Percentiles rank a stretch among this genome's conserved stretches.
phyloP scores from a whole-genome alignment of 768 basidiomycete genomes.

The Suillus spraguei region DNA sequence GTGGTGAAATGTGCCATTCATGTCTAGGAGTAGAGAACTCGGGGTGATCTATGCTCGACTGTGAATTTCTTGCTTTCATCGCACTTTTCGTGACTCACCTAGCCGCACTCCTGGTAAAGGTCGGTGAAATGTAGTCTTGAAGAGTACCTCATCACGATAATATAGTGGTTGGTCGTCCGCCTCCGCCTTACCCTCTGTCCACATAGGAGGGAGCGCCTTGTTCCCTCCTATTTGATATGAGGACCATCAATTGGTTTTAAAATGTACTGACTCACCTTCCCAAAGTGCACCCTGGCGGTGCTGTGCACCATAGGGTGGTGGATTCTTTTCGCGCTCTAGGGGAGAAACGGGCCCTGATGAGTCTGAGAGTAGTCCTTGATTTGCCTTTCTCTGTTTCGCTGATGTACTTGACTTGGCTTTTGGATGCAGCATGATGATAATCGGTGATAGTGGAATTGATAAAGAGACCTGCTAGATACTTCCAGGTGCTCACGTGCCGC shows the following conservation, averaged over 20 bases:
- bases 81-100: not conserved
- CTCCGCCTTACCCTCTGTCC: not conserved
- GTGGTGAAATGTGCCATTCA: not conserved
- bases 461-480: too few relatives aligned
- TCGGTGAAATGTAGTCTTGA: too few relatives aligned
- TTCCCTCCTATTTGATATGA: not conserved
- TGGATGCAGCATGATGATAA: not conserved
- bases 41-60: not conserved
- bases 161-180: too few relatives aligned
- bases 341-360: not conserved
- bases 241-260: not conserved
- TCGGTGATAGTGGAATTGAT: too few relatives aligned
- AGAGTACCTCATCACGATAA: too few relatives aligned
- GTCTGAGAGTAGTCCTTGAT: not conserved
- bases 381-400: not conserved
- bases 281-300: constrained; percentile 3
- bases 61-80: not conserved
- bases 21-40: not conserved
- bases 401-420: not conserved
- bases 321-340: too few relatives aligned
- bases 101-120: not conserved
- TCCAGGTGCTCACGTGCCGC: too few relatives aligned
- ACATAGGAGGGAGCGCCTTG: not conserved
- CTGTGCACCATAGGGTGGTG: not conserved
- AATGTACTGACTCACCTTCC: too few relatives aligned